These are phyloP conservation scores for Globisporangium sylvaticum DNA, from an alignment of 352 stramenopile species.

Conservation along the genomic window DNA sequence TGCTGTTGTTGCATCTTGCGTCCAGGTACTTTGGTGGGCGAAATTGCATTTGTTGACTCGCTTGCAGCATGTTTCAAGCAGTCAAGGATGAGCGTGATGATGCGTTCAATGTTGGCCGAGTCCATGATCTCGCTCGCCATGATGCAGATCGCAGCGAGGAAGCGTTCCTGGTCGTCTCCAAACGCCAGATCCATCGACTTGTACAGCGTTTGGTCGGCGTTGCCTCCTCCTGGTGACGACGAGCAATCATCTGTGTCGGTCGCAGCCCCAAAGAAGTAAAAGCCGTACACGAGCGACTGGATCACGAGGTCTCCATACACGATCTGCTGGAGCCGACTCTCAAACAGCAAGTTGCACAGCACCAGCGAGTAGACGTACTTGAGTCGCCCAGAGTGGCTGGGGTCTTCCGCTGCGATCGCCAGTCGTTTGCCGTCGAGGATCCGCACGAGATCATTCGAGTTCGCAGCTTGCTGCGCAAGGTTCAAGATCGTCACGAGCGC, in stretches of 20 bases:
- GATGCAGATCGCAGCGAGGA: conserved; percentile 60
- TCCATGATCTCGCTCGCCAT: conserved; percentile 67
- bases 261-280: conserved; percentile 34
- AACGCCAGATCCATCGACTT: conserved; percentile 42
- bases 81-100: conserved; percentile 46
- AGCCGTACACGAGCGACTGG: conserved; percentile 45
- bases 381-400: conserved; percentile 32
- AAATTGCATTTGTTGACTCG: conserved; percentile 9
- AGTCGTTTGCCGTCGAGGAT: conserved; percentile 55
- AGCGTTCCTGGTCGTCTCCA: conserved; percentile 60
- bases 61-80: conserved; percentile 30
- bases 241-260: conserved; percentile 5
- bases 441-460: conserved; percentile 46
- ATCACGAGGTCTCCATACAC: conserved; percentile 59
- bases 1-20: background rate
- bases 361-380: conserved; percentile 62
- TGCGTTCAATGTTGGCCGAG: conserved; percentile 47
- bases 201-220: conserved; percentile 16
- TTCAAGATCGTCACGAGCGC: conserved; percentile 63
- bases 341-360: conserved; percentile 67
- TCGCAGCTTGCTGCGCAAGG: conserved; percentile 44
- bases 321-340: conserved; percentile 57
- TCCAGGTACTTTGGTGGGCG: background rate
- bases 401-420: conserved; percentile 30
- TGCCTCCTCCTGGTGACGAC: background rate